Evolutionary conservation across 83 land plant genomes (phyloP).

Genomic region (Diphasiastrum complanatum): DNA sequence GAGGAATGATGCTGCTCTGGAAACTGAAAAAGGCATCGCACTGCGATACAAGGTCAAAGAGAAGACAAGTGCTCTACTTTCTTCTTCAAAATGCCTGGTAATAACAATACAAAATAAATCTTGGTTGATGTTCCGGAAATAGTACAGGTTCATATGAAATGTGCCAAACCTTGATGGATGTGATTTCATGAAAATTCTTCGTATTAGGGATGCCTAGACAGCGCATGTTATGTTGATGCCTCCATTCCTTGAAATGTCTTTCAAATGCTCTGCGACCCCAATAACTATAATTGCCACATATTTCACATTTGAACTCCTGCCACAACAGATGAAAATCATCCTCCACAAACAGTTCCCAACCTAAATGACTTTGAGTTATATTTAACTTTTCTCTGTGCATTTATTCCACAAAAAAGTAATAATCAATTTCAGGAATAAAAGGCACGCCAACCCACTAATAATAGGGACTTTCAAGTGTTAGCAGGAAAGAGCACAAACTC

Average conservation of each 20-base stretch:
- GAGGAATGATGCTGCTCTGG: too few relatives aligned
- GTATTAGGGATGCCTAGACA: constrained; percentile 97
- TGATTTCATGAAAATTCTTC: constrained; percentile 97
- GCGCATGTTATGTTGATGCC: constrained; percentile 99
- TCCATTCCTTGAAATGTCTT: constrained; percentile 96
- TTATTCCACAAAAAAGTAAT: too few relatives aligned
- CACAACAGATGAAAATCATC: constrained; percentile 3
- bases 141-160: not conserved
- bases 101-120: not conserved
- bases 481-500: too few relatives aligned
- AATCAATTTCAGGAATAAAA: too few relatives aligned
- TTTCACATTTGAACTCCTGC: constrained; percentile 99
- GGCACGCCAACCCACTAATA: too few relatives aligned
- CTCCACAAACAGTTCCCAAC: not conserved
- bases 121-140: not conserved
- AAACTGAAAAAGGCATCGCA: too few relatives aligned
- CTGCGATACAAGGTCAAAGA: not conserved
- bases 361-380: too few relatives aligned
- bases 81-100: too few relatives aligned
- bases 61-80: too few relatives aligned
- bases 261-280: constrained; percentile 99
- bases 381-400: too few relatives aligned
- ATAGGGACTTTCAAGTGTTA: too few relatives aligned
- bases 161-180: constrained; percentile 85
- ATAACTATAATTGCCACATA: constrained; percentile 97